Conservation (phyloP, 2,329 filamentous ascomycete genomes). For the Moelleriella libera region DNA sequence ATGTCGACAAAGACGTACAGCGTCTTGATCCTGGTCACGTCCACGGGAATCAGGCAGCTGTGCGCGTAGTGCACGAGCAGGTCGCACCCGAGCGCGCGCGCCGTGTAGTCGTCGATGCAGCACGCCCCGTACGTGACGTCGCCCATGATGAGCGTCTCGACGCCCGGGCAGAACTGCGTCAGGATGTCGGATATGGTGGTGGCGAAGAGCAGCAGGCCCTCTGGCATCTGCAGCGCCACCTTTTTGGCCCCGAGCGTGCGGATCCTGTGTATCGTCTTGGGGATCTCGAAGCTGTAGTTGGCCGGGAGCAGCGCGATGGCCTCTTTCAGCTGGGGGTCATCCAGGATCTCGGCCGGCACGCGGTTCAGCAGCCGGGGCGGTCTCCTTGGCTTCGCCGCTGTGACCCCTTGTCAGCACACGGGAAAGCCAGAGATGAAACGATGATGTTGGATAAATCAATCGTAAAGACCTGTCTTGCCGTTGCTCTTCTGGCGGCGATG, state of each 20-base stretch:
- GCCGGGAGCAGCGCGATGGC: conserved; percentile 75
- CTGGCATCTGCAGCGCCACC: conserved; percentile 92
- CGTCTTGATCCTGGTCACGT: conserved; percentile 92
- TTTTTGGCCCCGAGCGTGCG: conserved; percentile 64
- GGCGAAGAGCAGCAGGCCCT: conserved; percentile 86
- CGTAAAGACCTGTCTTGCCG: too few species aligned
- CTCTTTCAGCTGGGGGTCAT: conserved; percentile 73
- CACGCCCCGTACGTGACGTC: conserved; percentile 98
- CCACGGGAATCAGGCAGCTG: conserved; percentile 89
- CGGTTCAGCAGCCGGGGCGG: conserved; percentile 76
- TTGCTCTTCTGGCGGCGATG: too few species aligned
- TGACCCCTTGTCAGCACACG: too few species aligned
- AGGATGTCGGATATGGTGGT: conserved; percentile 97
- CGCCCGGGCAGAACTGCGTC: conserved; percentile 81
- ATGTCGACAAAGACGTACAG: conserved; percentile 98
- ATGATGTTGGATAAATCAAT: too few species aligned
- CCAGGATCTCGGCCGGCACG: conserved; percentile 73
- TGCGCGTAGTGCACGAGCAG: conserved; percentile 94
- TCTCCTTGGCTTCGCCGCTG: conserved; percentile 59
- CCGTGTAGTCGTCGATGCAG: conserved; percentile 97
- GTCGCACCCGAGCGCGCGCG: conserved; percentile 84
- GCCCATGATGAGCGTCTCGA: conserved; percentile 94
- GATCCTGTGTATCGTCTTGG: conserved; percentile 94
- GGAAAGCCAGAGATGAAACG: too few species aligned
- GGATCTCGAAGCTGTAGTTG: conserved; percentile 99